Conservation (phyloP, 768 basidiomycete genomes). For the Plicaturopsis crispa region DNA sequence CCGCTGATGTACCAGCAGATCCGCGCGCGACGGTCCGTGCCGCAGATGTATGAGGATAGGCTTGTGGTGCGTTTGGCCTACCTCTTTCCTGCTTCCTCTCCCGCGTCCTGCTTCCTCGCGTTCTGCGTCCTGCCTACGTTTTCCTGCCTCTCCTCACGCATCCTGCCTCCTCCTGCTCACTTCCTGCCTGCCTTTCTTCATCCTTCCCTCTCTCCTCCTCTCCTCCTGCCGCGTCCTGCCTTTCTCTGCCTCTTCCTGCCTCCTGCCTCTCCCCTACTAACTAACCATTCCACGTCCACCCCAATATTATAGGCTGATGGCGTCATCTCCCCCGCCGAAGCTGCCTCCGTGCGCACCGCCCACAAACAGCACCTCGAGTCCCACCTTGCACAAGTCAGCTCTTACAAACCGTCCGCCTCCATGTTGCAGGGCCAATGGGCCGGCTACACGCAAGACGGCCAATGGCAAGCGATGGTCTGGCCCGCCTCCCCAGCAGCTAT, state of each 20-base stretch:
- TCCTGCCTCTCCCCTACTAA: too few species aligned
- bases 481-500: slow-evolving; percentile 49
- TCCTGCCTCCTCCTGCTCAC: too few species aligned
- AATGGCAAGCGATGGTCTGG: slow-evolving; percentile 64
- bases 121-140: neutral
- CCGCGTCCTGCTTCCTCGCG: neutral
- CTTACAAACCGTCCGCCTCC: slow-evolving; percentile 39
- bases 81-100: neutral
- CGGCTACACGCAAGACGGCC: slow-evolving; percentile 44
- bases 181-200: too few species aligned
- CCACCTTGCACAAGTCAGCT: slow-evolving; percentile 42
- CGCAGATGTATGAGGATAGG: slow-evolving; percentile 74
- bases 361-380: slow-evolving; percentile 61
- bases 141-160: neutral
- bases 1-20: slow-evolving; percentile 92
- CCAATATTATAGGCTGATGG: slow-evolving; percentile 34
- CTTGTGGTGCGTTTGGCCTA: slow-evolving; percentile 62
- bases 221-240: too few species aligned
- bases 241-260: too few species aligned
- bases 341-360: slow-evolving; percentile 39
- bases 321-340: slow-evolving; percentile 41
- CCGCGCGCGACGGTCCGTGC: slow-evolving; percentile 66
- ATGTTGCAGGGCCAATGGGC: slow-evolving; percentile 34
- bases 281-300: too few species aligned
- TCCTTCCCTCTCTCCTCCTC: too few species aligned